Conservation (phyloP, 139 green algal genomes). For the Nannochloris sp. region DNA sequence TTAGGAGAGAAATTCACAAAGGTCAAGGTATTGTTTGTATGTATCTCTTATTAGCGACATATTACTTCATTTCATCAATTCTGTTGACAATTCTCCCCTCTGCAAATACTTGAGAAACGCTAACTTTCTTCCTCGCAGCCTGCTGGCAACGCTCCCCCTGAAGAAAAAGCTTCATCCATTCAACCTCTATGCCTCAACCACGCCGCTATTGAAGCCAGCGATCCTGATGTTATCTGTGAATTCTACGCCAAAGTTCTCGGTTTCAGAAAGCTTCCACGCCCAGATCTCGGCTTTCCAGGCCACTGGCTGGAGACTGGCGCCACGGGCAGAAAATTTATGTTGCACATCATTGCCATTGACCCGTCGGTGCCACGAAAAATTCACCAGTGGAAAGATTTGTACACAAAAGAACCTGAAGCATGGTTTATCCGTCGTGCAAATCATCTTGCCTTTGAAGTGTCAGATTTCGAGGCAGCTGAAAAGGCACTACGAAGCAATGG, state of each 20-base stretch:
- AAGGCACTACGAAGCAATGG: neutral
- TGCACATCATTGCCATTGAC: constrained; percentile 17
- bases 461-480: constrained; percentile 14
- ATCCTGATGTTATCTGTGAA: constrained; percentile 10
- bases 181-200: neutral
- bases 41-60: no score
- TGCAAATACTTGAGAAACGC: no score
- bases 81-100: no score
- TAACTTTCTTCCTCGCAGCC: no score
- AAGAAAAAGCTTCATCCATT: neutral
- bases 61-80: no score
- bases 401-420: constrained; percentile 1
- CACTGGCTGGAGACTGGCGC: neutral
- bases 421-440: constrained; percentile 13
- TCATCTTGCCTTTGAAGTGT: constrained; percentile 4
- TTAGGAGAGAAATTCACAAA: no score
- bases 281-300: constrained; percentile 9
- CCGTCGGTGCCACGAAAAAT: neutral
- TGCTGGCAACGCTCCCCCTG: no score
- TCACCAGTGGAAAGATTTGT: constrained; percentile 12
- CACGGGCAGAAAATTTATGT: constrained; percentile 6
- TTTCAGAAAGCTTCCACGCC: constrained; percentile 7
- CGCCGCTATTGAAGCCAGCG: neutral
- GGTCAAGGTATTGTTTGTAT: no score
- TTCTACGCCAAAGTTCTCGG: constrained; percentile 18